A percentile compares a stretch with the other conserved stretches of the same genome.
Evolutionary conservation across 352 stramenopile genomes (phyloP).

Genomic region (Phytophthora macrochlamydospora): DNA sequence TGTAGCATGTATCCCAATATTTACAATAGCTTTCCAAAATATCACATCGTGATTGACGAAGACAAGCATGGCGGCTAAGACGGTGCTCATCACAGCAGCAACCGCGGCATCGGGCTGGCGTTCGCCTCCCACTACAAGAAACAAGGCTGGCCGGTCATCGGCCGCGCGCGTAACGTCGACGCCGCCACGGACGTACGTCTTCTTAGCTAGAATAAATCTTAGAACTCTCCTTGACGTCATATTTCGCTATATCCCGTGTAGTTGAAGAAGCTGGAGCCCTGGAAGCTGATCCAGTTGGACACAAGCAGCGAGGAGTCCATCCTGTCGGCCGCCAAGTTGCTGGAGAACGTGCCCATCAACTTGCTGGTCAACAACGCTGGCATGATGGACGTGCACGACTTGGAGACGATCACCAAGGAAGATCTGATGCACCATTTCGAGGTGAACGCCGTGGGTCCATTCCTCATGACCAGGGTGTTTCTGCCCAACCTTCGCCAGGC

Average conservation of each 20-base stretch:
- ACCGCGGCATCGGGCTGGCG: constrained; percentile 35
- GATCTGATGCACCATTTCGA: constrained; percentile 65
- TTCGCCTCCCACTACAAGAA: constrained; percentile 35
- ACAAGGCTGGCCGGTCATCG: constrained; percentile 39
- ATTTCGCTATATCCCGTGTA: background rate
- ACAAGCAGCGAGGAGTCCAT: constrained; percentile 50
- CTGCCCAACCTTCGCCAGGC: constrained; percentile 52
- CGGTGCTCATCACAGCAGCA: constrained; percentile 38
- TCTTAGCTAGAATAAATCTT: too few species aligned
- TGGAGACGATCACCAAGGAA: constrained; percentile 49
- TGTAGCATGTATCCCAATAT: background rate
- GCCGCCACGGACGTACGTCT: constrained; percentile 20
- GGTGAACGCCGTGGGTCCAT: constrained; percentile 64
- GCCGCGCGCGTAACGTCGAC: constrained; percentile 28
- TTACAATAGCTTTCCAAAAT: background rate
- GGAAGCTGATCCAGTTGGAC: constrained; percentile 40
- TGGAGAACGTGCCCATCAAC: constrained; percentile 54
- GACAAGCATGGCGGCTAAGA: constrained; percentile 33
- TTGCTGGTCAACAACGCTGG: constrained; percentile 73
- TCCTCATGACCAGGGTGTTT: constrained; percentile 65
- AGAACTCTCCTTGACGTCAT: background rate
- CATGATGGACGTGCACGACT: constrained; percentile 38
- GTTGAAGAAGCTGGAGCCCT: constrained; percentile 30
- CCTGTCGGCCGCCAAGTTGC: constrained; percentile 27
- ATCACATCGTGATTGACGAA: too few species aligned